Evolutionary conservation across 208 protist species (phyloP), one percentile per base, ranked within the genome.

Genomic region (Trypanosoma brucei): DNA sequence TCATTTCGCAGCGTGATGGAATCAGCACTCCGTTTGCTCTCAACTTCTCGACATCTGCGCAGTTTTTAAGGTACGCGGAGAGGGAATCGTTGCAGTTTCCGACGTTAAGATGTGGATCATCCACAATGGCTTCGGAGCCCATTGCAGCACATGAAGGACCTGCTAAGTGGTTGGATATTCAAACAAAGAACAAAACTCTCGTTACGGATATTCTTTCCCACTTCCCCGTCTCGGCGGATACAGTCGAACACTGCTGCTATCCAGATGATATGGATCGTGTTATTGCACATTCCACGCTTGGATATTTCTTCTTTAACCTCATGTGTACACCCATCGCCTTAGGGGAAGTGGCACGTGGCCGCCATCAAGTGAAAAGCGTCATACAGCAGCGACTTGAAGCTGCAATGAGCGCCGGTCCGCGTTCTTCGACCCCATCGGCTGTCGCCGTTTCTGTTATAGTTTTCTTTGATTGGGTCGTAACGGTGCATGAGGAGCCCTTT

Each of bases 371-470:
- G 7, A 83, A 84, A 60, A 86, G 83, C 40, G 79, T 91, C 37
- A 91, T 92, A 75, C 80, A 92, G 70, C 81, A 81, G 69, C 83
- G 72, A 40, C 87, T 94, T 35, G 83, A 94, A n/a, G 83, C 88
- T 34, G 83, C 82, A 22, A 83, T 83, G 35, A n/a, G 35, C 1
- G 70, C 63, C 3, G 62, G 71, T 8, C 75, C 83, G 35, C 72
- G 70, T n/a, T 59, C 72, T 53, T 75, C 71, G 11, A 73, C 85
- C 34, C 68, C 83, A 1, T 72, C 86, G 4, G 65, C 79, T 4
- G 76, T 92, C 11, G 37, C 81, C 5, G 76, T 95, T 11, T 81
- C 78, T 5, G 69, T 91, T 34, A 71, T 95, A n/a, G 66, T 85
- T 33, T 95, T 92, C 55, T 58, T 65, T 8, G 79, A 91, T 40